A percentile compares a stretch with the other conserved stretches of the same genome.
Evolutionary conservation across 805 yeast genomes (phyloP).

Genomic region (Lipomyces japonicus): DNA sequence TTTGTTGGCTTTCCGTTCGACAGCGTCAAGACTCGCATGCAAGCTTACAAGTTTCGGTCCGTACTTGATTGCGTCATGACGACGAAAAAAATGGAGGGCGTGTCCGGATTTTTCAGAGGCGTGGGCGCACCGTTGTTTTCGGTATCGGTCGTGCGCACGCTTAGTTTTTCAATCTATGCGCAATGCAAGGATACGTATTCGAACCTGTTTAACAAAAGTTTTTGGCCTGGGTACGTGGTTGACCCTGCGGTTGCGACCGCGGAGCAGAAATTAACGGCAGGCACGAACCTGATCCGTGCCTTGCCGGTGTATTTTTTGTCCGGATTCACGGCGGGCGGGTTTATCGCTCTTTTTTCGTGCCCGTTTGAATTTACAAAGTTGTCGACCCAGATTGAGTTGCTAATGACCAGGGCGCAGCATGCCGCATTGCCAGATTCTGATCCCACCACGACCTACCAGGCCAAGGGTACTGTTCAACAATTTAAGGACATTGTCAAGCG

Average conservation of each 20-base stretch:
- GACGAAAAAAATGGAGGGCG: conserved; percentile 60
- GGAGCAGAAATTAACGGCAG: conserved; percentile 15
- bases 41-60: conserved; percentile 62
- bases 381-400: conserved; percentile 63
- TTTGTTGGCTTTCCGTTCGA: conserved; percentile 80
- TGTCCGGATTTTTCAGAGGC: conserved; percentile 71
- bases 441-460: conserved; percentile 30
- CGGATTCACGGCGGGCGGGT: conserved; percentile 65
- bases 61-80: conserved; percentile 54
- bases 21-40: conserved; percentile 83
- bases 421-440: conserved; percentile 37
- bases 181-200: conserved; percentile 45
- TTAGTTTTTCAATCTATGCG: conserved; percentile 63
- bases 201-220: conserved; percentile 3
- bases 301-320: conserved; percentile 38
- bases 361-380: conserved; percentile 84
- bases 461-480: conserved; percentile 43
- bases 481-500: conserved; percentile 52
- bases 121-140: conserved; percentile 38
- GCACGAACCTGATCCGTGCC: conserved; percentile 14
- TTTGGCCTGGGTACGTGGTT: conserved; percentile 15
- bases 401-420: conserved; percentile 38
- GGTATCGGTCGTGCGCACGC: conserved; percentile 50
- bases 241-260: conserved; percentile 13
- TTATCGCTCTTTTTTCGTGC: conserved; percentile 62